Base-by-base conservation (phyloP, 2,329 filamentous ascomycete species). In the Cytospora paraplurivora region DNA sequence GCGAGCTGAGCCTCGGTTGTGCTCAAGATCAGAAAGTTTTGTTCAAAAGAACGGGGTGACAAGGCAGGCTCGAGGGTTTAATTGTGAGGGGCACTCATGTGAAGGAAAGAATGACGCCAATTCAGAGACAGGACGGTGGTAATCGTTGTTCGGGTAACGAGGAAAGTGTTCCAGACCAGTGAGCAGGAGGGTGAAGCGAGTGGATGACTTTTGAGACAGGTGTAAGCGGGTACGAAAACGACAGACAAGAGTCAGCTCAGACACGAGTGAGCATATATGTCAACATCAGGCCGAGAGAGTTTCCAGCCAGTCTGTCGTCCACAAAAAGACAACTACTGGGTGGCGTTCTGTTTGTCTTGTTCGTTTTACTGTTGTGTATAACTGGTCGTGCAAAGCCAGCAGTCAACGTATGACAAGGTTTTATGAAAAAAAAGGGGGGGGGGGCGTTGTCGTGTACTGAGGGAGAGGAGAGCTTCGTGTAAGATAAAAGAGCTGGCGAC, bases 201-300 rank as follows among this genome's bases (percentile, higher is more conserved):
- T 37, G 52, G 63, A 62, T 34, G 56, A 56, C 56, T 32, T 56
- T 59, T 57, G 51, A 65, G 63, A 63, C 60, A 60, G 56, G 27
- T 50, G 53, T 56, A 33, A 60, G 27, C 27, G 63, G 56, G 56
- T 35, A 59, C 60, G 37, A 47, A 57, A 63, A 52, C 47, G 60
- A 65, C 59, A 62, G 60, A 17, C 17, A 47, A 53, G 38, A 34
- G 38, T 41, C 44, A 38, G 56, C 41, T 51, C 60, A 62, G 56
- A 27, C 57, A 61, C 62, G 50, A 62, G 62, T 17, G 52, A 57
- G 32, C 41, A 47, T 51, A 51, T 35, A 59, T 49, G 50, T 63
- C 37, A 62, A 65, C 56, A 61, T 61, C 51, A 35, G 51, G 41
- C 59, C 53, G 41, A 44, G 49, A 50, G n/a, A 52, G 59, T 55